Evolutionary conservation across 2,329 filamentous ascomycete genomes (phyloP).

Genomic region (Pyricularia sp.): DNA sequence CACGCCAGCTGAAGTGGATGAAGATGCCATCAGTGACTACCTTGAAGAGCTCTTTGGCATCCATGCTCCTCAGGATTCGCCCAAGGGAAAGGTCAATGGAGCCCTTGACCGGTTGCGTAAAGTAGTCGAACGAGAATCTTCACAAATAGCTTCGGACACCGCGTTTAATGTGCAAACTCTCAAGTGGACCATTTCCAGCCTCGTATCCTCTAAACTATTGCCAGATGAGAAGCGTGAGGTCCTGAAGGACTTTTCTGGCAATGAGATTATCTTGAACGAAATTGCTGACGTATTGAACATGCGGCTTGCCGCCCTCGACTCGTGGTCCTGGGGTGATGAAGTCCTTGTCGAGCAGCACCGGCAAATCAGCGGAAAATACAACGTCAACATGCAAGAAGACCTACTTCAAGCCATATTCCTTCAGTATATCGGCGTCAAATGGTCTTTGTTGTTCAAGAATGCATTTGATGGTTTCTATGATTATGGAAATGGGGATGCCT

Average conservation of each 20-base stretch:
- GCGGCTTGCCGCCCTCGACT: slow-evolving; percentile 31
- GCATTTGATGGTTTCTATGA: slow-evolving; percentile 27
- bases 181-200: slow-evolving; percentile 29
- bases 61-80: not conserved
- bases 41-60: not conserved
- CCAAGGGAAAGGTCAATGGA: not conserved
- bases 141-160: slow-evolving; percentile 13
- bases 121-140: not conserved
- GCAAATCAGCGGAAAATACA: slow-evolving; percentile 38
- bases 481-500: slow-evolving; percentile 23
- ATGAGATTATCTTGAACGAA: slow-evolving; percentile 32
- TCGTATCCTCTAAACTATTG: slow-evolving; percentile 33
- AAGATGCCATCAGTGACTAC: slow-evolving; percentile 10
- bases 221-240: slow-evolving; percentile 30
- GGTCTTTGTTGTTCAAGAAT: slow-evolving; percentile 33
- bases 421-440: slow-evolving; percentile 37
- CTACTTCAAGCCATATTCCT: slow-evolving; percentile 41
- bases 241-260: slow-evolving; percentile 32
- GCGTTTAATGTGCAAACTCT: slow-evolving; percentile 23
- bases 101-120: not conserved
- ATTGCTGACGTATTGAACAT: slow-evolving; percentile 44
- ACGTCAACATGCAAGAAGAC: slow-evolving; percentile 43
- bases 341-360: slow-evolving; percentile 32
- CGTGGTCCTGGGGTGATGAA: slow-evolving; percentile 36
- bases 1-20: slow-evolving; percentile 25